Conservation (phyloP, 2,329 filamentous ascomycete species). For the Colletotrichum magnum region DNA sequence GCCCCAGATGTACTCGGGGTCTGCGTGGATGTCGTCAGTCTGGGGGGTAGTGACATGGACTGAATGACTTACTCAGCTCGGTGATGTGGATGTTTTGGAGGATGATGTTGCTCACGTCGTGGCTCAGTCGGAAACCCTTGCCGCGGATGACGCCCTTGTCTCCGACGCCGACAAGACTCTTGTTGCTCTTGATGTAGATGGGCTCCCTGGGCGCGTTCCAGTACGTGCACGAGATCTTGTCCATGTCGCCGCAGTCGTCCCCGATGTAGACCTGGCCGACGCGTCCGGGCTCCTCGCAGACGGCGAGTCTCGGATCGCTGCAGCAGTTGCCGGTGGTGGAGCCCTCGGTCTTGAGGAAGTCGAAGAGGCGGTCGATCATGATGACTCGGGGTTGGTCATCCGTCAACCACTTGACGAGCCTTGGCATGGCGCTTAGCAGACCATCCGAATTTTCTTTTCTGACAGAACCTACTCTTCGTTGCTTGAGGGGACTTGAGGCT, state of each 20-base stretch:
- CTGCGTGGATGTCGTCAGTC: neutral
- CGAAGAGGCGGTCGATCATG: slow-evolving; percentile 44
- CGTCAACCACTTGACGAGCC: slow-evolving; percentile 54
- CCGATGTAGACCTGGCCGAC: slow-evolving; percentile 46
- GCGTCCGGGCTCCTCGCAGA: neutral
- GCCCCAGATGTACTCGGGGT: slow-evolving; percentile 55
- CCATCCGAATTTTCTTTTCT: neutral
- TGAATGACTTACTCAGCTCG: neutral
- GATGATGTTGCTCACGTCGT: slow-evolving; percentile 61
- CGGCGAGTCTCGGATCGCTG: slow-evolving; percentile 22
- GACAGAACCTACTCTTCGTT: slow-evolving; percentile 53
- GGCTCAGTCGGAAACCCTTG: slow-evolving; percentile 59
- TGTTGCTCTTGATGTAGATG: slow-evolving; percentile 46
- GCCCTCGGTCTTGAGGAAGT: slow-evolving; percentile 45
- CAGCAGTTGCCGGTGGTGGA: slow-evolving; percentile 43
- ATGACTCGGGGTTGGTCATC: slow-evolving; percentile 45
- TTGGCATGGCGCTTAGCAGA: slow-evolving; percentile 33
- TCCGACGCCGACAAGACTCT: slow-evolving; percentile 45
- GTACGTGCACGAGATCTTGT: slow-evolving; percentile 45
- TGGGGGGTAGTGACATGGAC: neutral
- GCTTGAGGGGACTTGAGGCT: slow-evolving; percentile 57
- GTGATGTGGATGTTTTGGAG: slow-evolving; percentile 65
- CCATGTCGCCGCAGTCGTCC: slow-evolving; percentile 42
- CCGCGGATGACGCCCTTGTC: slow-evolving; percentile 48
- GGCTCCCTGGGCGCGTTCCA: slow-evolving; percentile 46